A percentile compares a stretch with the other conserved stretches of the same genome.
phyloP scores from a whole-genome alignment of 2,329 filamentous ascomycete genomes.

The Paraphoma sp. region DNA sequence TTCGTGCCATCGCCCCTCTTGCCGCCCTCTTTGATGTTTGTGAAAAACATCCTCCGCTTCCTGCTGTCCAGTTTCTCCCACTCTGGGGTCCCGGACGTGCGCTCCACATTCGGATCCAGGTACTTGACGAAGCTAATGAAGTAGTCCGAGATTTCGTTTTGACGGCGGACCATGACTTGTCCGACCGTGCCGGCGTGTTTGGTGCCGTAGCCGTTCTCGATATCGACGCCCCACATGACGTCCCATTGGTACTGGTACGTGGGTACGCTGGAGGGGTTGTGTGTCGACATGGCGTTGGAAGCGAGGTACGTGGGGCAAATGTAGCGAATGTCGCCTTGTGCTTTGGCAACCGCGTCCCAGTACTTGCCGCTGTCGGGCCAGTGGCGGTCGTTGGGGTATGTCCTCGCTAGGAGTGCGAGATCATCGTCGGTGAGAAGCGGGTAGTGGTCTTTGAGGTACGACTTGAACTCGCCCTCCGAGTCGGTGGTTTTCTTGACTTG shows the following conservation, averaged over 20 bases:
- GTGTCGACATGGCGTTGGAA: slow-evolving; percentile 36
- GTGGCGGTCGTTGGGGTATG: slow-evolving; percentile 42
- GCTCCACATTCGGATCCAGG: slow-evolving; percentile 38
- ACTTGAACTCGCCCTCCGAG: slow-evolving; percentile 45
- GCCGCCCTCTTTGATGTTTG: slow-evolving; percentile 35
- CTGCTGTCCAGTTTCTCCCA: slow-evolving; percentile 33
- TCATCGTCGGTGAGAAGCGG: slow-evolving; percentile 62
- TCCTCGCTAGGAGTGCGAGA: slow-evolving; percentile 39
- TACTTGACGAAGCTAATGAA: slow-evolving; percentile 43
- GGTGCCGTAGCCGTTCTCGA: slow-evolving; percentile 40
- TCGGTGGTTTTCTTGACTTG: slow-evolving; percentile 48
- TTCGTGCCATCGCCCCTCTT: slow-evolving; percentile 28
- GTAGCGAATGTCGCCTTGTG: slow-evolving; percentile 44
- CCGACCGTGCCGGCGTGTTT: slow-evolving; percentile 43
- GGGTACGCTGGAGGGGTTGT: slow-evolving; percentile 32
- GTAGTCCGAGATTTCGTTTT: slow-evolving; percentile 39
- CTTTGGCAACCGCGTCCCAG: slow-evolving; percentile 43
- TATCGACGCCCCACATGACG: slow-evolving; percentile 39
- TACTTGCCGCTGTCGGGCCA: slow-evolving; percentile 41
- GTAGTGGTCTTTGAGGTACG: slow-evolving; percentile 46
- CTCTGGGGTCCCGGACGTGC: slow-evolving; percentile 16
- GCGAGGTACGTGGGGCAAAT: slow-evolving; percentile 43
- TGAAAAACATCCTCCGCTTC: slow-evolving; percentile 35
- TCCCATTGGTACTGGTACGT: slow-evolving; percentile 46
- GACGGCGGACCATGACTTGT: slow-evolving; percentile 37